Evolutionary conservation across 352 stramenopile species (phyloP).

Genomic region (Globisporangium nodosum): DNA sequence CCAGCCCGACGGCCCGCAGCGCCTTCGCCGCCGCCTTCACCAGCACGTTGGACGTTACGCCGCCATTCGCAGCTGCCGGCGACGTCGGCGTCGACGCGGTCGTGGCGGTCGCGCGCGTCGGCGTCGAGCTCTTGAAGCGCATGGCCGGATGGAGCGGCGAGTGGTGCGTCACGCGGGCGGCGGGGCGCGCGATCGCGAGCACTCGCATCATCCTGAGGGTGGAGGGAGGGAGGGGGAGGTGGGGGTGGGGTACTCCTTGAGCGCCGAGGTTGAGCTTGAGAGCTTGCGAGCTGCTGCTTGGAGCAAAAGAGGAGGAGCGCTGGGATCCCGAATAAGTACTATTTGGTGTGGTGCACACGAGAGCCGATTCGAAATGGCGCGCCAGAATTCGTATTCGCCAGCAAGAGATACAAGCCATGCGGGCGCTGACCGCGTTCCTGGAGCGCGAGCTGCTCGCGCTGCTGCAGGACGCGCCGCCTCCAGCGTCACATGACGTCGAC

Average conservation of each 20-base stretch:
- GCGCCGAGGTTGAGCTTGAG: not conserved
- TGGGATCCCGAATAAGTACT: not conserved
- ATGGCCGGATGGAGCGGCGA: not conserved
- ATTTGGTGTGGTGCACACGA: not conserved
- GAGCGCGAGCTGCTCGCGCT: constrained; percentile 49
- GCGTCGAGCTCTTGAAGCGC: constrained; percentile 13
- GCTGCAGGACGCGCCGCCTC: constrained; percentile 21
- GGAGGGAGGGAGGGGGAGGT: not conserved
- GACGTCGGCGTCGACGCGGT: not conserved
- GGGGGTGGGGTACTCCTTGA: not conserved
- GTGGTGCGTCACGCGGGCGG: not conserved
- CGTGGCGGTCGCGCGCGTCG: not conserved
- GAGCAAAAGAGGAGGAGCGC: not conserved
- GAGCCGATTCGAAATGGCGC: no score
- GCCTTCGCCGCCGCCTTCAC: constrained; percentile 16
- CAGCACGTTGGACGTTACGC: constrained; percentile 6
- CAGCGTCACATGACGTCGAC: constrained; percentile 21
- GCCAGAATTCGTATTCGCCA: not conserved
- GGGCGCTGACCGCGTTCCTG: constrained; percentile 41
- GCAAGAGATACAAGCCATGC: constrained; percentile 11
- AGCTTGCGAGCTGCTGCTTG: not conserved
- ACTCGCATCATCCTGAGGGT: constrained; percentile 9
- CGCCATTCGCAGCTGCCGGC: not conserved
- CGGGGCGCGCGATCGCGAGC: constrained; percentile 9
- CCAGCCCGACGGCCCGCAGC: constrained; percentile 18